Conservation (phyloP, 257 asterid species). For the Ajuga chamaepitys region DNA sequence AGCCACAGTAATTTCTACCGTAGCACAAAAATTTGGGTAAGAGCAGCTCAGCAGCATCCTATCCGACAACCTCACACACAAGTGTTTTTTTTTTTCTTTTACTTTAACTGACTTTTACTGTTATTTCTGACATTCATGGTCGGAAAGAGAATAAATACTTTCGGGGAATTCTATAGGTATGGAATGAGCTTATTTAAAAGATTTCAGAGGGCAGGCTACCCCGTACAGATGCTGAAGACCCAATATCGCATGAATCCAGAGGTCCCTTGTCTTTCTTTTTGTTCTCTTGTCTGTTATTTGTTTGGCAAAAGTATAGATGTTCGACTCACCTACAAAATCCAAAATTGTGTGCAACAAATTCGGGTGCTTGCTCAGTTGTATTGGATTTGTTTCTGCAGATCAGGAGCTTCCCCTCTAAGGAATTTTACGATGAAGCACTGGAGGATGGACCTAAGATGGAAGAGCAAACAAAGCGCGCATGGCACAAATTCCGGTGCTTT, state of each 20-base stretch:
- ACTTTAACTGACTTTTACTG: background rate
- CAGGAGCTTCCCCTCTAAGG: slow-evolving; percentile 93
- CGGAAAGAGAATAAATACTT: background rate
- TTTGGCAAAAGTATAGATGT: background rate
- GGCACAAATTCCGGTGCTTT: slow-evolving; percentile 82
- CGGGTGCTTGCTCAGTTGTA: background rate
- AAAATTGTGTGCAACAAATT: background rate
- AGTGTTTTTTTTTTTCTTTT: no score
- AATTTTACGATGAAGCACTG: slow-evolving; percentile 70
- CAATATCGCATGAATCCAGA: slow-evolving; percentile 99
- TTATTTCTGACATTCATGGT: background rate
- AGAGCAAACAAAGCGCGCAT: slow-evolving; percentile 57
- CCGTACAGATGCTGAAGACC: slow-evolving; percentile 95
- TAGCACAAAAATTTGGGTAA: slow-evolving; percentile 76
- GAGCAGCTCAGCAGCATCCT: slow-evolving; percentile 10
- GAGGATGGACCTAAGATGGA: slow-evolving; percentile 81
- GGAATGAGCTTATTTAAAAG: slow-evolving; percentile 86
- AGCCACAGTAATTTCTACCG: slow-evolving; percentile 81
- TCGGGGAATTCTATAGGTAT: slow-evolving; percentile 40
- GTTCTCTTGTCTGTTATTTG: background rate
- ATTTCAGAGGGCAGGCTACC: slow-evolving; percentile 90
- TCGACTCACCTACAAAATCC: background rate
- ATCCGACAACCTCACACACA: background rate
- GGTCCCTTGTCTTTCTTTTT: slow-evolving; percentile 30
- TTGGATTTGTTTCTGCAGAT: slow-evolving; percentile 46